Base-by-base conservation (phyloP, 305 asterid species). In the Fraxinus angustifolia region DNA sequence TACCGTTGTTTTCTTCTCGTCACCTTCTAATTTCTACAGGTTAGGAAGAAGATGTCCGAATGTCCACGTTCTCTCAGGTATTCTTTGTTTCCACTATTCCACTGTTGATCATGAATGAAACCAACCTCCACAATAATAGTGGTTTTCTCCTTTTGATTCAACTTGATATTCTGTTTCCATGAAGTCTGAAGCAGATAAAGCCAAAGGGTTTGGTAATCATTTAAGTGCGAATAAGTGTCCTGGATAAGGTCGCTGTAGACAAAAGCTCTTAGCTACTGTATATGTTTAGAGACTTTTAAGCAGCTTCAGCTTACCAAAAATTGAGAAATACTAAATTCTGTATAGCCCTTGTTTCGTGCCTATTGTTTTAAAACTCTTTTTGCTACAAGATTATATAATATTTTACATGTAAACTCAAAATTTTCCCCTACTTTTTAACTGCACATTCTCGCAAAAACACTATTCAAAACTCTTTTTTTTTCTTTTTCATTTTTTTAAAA, bases 1-100 rank as follows among this genome's bases (percentile, higher is more conserved):
- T 26, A 38, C 62, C 80, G 6, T 78, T 8, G 40, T 36, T 50
- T 23, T 67, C 72, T 50, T 77, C 76, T 38, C 56, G 80, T 82
- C 74, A 65, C 78, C n/a, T 81, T 60, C 65, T 45, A 68, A 35
- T 77, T 80, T 84, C 75, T 26, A 40, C 92, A 95, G 99, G 86
- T 95, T 28, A 91, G 97, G 84, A 92, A 82, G 91, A 94, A 92
- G 87, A 94, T 96, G 92, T 88, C 97, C 45, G 98, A 91, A 87
- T 89, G 92, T 80, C 97, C 94, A 62, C 99, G 97, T 81, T 7
- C 85, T 74, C 92, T 84, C 53, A 92, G 99, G 99, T 95, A 76
- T 82, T 77, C 82, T 85, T 72, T 4, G 40, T 82, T 53, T 78
- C 73, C 75, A 35, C 68, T 78, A 71, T 53, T 78, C 73, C 75